Base-by-base conservation (phyloP, 164 flowering plant genomes). In the Vitis cinerea region DNA sequence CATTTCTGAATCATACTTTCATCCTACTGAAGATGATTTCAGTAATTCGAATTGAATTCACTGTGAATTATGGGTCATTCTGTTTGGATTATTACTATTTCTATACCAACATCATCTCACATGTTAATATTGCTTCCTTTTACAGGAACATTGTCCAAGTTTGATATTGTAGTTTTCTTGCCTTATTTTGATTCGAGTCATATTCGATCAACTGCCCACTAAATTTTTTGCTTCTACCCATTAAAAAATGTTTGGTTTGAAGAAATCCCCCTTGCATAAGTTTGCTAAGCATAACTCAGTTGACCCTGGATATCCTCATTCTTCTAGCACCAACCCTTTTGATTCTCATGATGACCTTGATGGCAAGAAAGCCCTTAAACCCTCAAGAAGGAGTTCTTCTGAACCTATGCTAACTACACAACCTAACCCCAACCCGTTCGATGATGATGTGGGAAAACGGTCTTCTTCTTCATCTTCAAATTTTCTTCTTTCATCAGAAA, bases 241-340 rank as follows among this genome's bases (percentile, higher is more conserved):
- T 11, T 44, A n/a, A 44, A 72, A 75, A 54, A 85, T 88, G 92
- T 74, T 69, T 69, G 79, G 84, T 52, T 77, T 56, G 19, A 83
- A 74, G 83, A 86, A 79, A 60, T 82, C 86, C 63, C 89, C 90
- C 8, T 48, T 76, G 54, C 72, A 69, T 66, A 87, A 78, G 77
- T 51, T 68, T 74, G 67, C 70, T 51, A 87, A 79, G 75, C 85
- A 82, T 27, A 72, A 62, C 27, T 77, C 87, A 17, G 83, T 71
- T 65, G 85, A 79, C 9, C 78, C 86, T 31, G 74, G 63, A 14
- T 30, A 71, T 71, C 59, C 83, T 51, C 79, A 17, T 61, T 27
- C 80, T 15, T 68, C 78, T 15, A 59, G 70, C n/a, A 67, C 83
- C 16, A 90, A 90, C 77, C 96, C 94, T 11, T 90, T 93, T 70